Base-by-base conservation (phyloP, 2,329 filamentous ascomycete genomes). In the Ascochyta rabiei region DNA sequence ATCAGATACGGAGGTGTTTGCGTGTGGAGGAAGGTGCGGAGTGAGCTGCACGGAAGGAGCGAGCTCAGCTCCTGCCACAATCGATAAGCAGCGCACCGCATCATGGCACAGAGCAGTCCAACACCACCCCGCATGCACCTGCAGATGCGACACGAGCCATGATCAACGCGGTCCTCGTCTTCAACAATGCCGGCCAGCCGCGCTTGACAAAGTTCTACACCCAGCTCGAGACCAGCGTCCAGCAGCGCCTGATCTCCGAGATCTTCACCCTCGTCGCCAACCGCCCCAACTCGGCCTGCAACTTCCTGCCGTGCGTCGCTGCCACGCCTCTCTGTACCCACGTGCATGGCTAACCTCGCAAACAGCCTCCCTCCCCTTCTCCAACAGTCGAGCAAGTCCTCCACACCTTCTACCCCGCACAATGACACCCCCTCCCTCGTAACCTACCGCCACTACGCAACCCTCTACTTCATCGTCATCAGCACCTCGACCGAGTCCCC, bases 111-210 rank as follows among this genome's bases (percentile, higher is more conserved):
- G 21, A 10, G 18, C 46, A 18, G 23, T 38, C 40, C 23, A 28
- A 13, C 39, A 13, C 6, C 28, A 19, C 39, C 53, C 57, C 46
- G 42, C 47, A 19, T 28, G 16, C 45, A 39, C 43, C 57, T 18
- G 35, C 34, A 41, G 13, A 24, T 19, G 47, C 41, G 39, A 41
- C 28, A 31, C 39, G n/a, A 59, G 59, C 53, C 65, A 99, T 99
- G 95, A 98, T 99, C 77, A 99, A 96, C 82, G 95, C 96, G 28
- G 93, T 99, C 59, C 83, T 99, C 63, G 93, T 99, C 75, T 99
- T 99, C 82, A 99, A 99, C 73, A 96, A 96, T 80, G 91, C 93
- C 68, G 95, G 95, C 61, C 93, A 99, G 78, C 93, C 95, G 33
- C 89, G 95, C 51, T 84, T 99, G 75, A 98, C 93, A 68, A 98